A percentile compares a stretch with the other conserved stretches of the same genome.
These are phyloP conservation scores for Micractinium conductrix DNA, from an alignment of 139 green algal species.

Conservation along the genomic window DNA sequence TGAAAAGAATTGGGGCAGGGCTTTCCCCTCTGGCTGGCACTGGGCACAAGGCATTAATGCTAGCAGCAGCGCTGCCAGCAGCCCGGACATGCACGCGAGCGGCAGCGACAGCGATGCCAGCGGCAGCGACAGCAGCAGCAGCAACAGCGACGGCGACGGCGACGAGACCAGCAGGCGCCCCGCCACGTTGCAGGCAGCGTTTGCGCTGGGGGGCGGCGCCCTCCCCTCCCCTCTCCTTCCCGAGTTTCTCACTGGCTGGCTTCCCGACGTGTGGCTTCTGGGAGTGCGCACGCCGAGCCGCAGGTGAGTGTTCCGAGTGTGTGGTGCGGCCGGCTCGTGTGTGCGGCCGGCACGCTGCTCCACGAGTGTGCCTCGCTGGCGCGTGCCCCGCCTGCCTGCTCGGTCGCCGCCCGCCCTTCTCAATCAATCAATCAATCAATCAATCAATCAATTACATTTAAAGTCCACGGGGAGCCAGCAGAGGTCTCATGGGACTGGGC, in stretches of 20 bases:
- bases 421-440: too few relatives aligned
- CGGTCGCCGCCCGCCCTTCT: too few relatives aligned
- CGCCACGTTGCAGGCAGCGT: not conserved
- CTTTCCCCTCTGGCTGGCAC: constrained; percentile 28
- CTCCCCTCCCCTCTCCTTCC: constrained; percentile 27
- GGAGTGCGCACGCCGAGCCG: constrained; percentile 10
- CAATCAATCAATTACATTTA: too few relatives aligned
- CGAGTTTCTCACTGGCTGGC: not conserved
- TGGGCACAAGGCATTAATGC: constrained; percentile 37
- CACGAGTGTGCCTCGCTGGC: too few relatives aligned
- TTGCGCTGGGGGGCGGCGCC: constrained; percentile 34
- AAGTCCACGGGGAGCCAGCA: too few relatives aligned
- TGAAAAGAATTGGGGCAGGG: constrained; percentile 42
- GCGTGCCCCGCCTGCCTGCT: too few relatives aligned
- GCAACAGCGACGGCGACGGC: not conserved
- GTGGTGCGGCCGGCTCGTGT: not conserved
- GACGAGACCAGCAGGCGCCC: not conserved
- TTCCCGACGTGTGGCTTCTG: constrained; percentile 36
- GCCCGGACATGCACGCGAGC: not conserved
- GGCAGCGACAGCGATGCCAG: not conserved
- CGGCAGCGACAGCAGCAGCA: not conserved
- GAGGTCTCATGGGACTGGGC: too few relatives aligned
- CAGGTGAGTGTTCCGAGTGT: not conserved
- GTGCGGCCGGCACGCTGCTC: not conserved
- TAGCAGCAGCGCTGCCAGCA: not conserved